These are phyloP conservation scores for Puccinia coronata DNA, from an alignment of 1,284 basidiomycete species.

Conservation along the genomic window DNA sequence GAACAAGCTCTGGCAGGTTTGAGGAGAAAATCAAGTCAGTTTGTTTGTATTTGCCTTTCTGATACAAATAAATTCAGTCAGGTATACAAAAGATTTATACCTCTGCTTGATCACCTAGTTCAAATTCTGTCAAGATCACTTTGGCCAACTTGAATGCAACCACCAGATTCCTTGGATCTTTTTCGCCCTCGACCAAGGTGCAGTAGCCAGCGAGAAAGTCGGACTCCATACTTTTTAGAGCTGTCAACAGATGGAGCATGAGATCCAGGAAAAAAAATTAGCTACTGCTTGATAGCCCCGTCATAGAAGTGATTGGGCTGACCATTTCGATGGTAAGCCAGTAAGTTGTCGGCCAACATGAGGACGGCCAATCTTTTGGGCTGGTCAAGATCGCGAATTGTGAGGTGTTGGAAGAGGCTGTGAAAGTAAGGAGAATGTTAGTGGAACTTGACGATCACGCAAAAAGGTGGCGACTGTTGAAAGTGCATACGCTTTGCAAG, in stretches of 20 bases:
- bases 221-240: conserved; percentile 70
- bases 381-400: conserved; percentile 78
- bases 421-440: conserved; percentile 11
- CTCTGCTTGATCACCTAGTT: conserved; percentile 65
- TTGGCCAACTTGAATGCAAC: conserved; percentile 83
- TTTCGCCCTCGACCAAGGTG: conserved; percentile 83
- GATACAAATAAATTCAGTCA: background rate
- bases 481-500: conserved; percentile 31
- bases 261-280: too few relatives aligned
- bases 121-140: conserved; percentile 83
- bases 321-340: conserved; percentile 75
- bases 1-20: conserved; percentile 73
- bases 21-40: background rate
- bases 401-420: conserved; percentile 76
- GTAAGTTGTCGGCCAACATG: conserved; percentile 75
- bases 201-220: conserved; percentile 76
- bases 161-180: conserved; percentile 92
- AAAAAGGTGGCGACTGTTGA: background rate
- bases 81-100: background rate
- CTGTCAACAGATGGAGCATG: background rate
- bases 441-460: background rate
- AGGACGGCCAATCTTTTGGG: conserved; percentile 79
- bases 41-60: background rate
- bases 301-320: background rate
- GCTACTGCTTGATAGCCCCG: too few relatives aligned